Evolutionary conservation across 1,139 yeast species (phyloP), one percentile per base, ranked within the genome.

Genomic region (Geotrichum candidum): DNA sequence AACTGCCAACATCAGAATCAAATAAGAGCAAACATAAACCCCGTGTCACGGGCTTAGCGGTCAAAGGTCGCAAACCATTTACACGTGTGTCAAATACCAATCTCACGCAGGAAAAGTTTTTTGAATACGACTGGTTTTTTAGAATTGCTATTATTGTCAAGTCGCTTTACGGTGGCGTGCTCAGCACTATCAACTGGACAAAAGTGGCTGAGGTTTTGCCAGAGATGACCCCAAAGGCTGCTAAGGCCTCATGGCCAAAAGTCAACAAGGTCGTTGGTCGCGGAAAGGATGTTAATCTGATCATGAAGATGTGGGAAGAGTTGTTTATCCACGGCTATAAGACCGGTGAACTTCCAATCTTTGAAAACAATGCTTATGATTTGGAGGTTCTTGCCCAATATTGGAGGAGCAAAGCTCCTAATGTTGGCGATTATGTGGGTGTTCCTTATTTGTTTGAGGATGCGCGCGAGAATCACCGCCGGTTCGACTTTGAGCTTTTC

Each of bases 81-180:
- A 41, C 48, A 15, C n/a, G 18, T 41, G 48, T 41, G 18, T n/a
- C 48, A 7, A 41, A 41, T 10, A 41, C 48, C 3, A 41, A 41
- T 27, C 27, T 18, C 13, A 31, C 38, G 15, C 38, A 18, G 9
- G 23, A 23, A 25, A 22, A 25, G 11, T 29, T 27, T n/a, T 15
- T 55, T 1, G 46, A 58, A 3, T 52, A 54, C 1, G 81, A 84
- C 1, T 70, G 71, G 2, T 75, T 86, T 57, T 84, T 80, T 68
- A 76, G 88, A 45, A 80, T 85, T 0, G 85, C 87, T 33, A 81
- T 87, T 7, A 84, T 89, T 22, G 82, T 84, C 22, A 81, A 87
- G 65, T 77, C 89, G 0, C 76, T 83, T n/a, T 76, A 82, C 65
- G 73, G 77, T 55, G 77, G 81, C 62, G 60, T 68, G 15, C 61